Base-by-base conservation (phyloP, 2,329 filamentous ascomycete species). In the Penicillium hordei region DNA sequence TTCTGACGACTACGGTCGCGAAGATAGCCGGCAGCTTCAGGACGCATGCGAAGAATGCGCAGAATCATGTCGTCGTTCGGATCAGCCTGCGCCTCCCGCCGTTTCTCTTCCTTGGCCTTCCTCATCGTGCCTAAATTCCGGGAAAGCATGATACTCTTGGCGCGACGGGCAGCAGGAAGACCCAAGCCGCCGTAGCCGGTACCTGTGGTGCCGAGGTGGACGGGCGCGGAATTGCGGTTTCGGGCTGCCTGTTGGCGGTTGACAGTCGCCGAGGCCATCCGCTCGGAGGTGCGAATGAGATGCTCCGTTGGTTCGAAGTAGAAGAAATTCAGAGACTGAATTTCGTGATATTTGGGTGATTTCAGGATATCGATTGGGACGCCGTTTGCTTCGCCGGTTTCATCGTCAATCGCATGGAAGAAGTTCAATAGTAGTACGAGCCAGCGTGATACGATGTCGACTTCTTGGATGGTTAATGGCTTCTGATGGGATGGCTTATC, bases 11-110 rank as follows among this genome's bases (percentile, higher is more conserved):
- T 93, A 42, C 94, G 82, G 74, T 97, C 93, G 69, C 90, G 91
- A 60, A 99, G 81, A 75, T 99, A 99, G 34, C 85, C 80, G 48
- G 87, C 84, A 3, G 94, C 94, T 77, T 97, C 94, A 2, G 92
- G 91, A 46, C 94, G 83, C 94, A 99, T 99, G 51, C 94, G 84
- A 64, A 99, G 76, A 64, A 99, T 99, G 21, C 94, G 84, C 68
- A 99, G 76, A 65, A 99, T 97, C 90, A 97, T 97, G 72, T 99
- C 94, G 74, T 99, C 94, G 72, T 89, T 96, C 1, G 94, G 93
- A 72, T 97, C 94, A 1, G 94, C 93, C 72, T 99, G 94, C 1
- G 92, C 91, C 73, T 97, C 93, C 67, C 93, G 92, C 62, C 94
- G 84, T 79, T 96, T 97, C 76, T 96, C 93, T 73, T 96, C 92